Evolutionary conservation across 1,139 yeast species (phyloP), one percentile per base, ranked within the genome.

Genomic region (Suhomyces choctaworum): DNA sequence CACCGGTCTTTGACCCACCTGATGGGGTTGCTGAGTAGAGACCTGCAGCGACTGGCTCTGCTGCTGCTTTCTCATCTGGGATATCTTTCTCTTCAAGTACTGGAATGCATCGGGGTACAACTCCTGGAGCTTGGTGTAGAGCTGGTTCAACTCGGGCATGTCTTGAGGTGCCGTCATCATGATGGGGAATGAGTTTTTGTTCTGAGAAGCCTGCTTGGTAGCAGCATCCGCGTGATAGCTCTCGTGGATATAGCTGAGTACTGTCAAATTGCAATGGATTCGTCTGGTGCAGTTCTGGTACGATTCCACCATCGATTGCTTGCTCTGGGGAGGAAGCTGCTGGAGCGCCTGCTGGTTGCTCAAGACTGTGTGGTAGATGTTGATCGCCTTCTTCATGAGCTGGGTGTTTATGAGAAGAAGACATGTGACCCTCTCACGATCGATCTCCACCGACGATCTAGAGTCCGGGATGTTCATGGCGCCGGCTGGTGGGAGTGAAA

Each of bases 31-130:
- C 7, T 17, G n/a, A 12, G 16, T 15, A 4, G 23, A 44, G 17
- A 31, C 47, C 17, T 36, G 50, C 10, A 29, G 42, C 12, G 27
- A 42, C 16, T 31, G 42, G 12, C 40, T 48, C 6, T 38, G 36
- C 16, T 36, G 47, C 36, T 54, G 59, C 37, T 40, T 70, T 44
- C 68, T 66, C 58, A 69, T 54, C 41, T 70, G 67, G 35, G 66
- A 70, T 46, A 73, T 60, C 40, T 69, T 73, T 55, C 65, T 53
- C 47, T 70, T 77, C 43, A 72, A 61, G 42, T 64, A 68, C 32
- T 71, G 77, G 24, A 75, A 58, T 0, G 78, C 79, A 42, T 76
- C 82, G 0, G 80, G 80, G 43, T 76, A 77, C 27, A 77, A 51
- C 35, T 72, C 77, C 44, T 75, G 77, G 33, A 77, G 56, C 35